Conservation (phyloP, 371 early-diverging fungal species). For the Zychaea mexicana region DNA sequence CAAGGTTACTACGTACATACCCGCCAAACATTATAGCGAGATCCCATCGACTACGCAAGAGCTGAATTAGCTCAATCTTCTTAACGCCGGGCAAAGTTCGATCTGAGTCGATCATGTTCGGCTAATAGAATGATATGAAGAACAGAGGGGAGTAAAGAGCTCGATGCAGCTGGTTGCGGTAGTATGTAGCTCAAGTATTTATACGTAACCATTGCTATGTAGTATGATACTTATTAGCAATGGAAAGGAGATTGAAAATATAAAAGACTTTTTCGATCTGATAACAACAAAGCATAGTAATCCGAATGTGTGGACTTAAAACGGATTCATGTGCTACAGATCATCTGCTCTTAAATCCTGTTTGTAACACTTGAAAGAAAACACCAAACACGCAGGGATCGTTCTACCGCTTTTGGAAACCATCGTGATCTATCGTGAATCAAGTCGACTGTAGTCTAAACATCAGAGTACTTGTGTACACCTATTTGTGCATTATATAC, state of each 20-base stretch:
- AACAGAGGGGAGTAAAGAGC: neutral
- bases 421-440: no score
- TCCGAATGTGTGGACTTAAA: neutral
- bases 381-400: no score
- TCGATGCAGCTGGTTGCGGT: neutral
- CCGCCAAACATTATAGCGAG: neutral
- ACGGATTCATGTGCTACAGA: neutral
- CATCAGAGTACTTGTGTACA: no score
- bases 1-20: no score
- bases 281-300: neutral
- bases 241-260: neutral
- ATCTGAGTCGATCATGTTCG: neutral
- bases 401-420: no score
- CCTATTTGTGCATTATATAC: no score
- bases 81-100: neutral
- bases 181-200: neutral
- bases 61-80: constrained; percentile 4
- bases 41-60: neutral
- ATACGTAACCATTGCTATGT: neutral
- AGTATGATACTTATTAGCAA: neutral
- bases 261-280: neutral
- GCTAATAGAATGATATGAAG: neutral
- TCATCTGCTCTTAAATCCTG: neutral
- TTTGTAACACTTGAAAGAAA: no score
- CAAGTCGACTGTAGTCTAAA: no score